Evolutionary conservation across 2,329 filamentous ascomycete genomes (phyloP), one percentile per base, ranked within the genome.

Genomic region (Fusarium sp.): DNA sequence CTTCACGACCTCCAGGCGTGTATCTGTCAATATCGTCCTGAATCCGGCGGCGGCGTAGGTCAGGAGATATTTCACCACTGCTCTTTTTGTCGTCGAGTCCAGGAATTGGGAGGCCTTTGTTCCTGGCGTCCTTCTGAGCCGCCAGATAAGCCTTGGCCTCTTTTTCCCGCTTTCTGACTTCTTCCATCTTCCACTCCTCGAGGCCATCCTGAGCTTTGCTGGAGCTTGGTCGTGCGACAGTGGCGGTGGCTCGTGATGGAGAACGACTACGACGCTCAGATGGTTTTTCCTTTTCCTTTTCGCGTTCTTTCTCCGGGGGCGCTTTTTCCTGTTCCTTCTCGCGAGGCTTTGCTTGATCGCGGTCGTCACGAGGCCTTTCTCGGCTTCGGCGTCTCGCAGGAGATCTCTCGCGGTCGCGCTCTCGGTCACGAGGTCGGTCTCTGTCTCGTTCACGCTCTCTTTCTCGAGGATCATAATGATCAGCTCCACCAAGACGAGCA

Each of bases 101-200:
- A 1, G 88, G 87, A 25, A 89, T 80, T 3, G 88, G 87, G 44
- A 89, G 78, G 13, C 88, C 88, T 76, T 90, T 90, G 52, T 85
- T 85, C 35, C 87, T 84, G 36, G 89, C 89, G 72, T 90, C 88
- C 68, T 88, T 87, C 73, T 90, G 88, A 5, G 88, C 88, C 11
- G 88, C 88, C 41, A 91, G 81, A 73, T 91, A 91, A 8, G 88
- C 88, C 77, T 90, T 91, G 42, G 90, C 90, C 79, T 91, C 89
- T 70, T 86, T 86, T 77, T 91, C 89, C 55, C 89, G 86, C 77
- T 89, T 88, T 77, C 85, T 88, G 58, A 90, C 88, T 74, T 90
- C 88, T 64, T 87, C 86, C 71, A 87, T 86, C 77, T 91, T 91
- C 84, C 88, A 88, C 20, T 84, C 85, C 73, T 89, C 87, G 31